phyloP scores from a whole-genome alignment of 306 rosid genomes.

The Glycine latifolia region DNA sequence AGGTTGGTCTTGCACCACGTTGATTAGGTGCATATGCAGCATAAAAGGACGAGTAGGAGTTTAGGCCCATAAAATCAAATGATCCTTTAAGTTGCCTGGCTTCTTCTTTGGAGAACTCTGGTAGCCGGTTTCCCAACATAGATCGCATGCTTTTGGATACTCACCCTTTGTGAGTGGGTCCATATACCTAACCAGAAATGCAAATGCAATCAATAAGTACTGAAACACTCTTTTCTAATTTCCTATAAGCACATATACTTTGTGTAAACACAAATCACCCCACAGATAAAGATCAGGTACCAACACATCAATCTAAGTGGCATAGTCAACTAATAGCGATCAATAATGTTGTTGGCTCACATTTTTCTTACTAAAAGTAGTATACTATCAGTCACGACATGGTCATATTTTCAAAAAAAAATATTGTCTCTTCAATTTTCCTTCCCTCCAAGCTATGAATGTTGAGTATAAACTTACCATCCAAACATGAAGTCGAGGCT shows the following conservation, averaged over 20 bases:
- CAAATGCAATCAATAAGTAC: conserved; percentile 9
- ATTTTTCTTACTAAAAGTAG: too few relatives aligned
- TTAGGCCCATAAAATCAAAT: conserved; percentile 53
- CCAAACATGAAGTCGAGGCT: conserved; percentile 78
- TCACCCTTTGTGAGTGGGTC: conserved; percentile 51
- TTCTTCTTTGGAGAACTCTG: conserved; percentile 47
- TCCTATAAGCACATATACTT: conserved; percentile 14
- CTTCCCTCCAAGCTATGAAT: conserved; percentile 23
- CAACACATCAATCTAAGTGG: too few relatives aligned
- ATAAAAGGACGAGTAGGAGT: conserved; percentile 55
- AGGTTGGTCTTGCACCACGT: conserved; percentile 43
- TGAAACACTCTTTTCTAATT: conserved; percentile 2
- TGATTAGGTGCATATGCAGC: conserved; percentile 50
- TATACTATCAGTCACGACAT: conserved; percentile 9
- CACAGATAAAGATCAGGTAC: too few relatives aligned
- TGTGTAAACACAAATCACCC: neutral
- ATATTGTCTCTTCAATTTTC: conserved; percentile 3
- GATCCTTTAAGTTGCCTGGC: conserved; percentile 49
- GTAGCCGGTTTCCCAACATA: conserved; percentile 48
- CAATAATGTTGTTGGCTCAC: neutral
- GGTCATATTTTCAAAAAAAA: conserved; percentile 27
- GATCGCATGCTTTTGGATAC: conserved; percentile 57
- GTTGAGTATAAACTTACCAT: conserved; percentile 57
- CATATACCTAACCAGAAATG: conserved; percentile 45
- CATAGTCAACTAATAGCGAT: neutral